Percentiles rank a stretch among this genome's conserved stretches.
phyloP scores from a whole-genome alignment of 2,329 filamentous ascomycete genomes.

The Beauveria caledonica region DNA sequence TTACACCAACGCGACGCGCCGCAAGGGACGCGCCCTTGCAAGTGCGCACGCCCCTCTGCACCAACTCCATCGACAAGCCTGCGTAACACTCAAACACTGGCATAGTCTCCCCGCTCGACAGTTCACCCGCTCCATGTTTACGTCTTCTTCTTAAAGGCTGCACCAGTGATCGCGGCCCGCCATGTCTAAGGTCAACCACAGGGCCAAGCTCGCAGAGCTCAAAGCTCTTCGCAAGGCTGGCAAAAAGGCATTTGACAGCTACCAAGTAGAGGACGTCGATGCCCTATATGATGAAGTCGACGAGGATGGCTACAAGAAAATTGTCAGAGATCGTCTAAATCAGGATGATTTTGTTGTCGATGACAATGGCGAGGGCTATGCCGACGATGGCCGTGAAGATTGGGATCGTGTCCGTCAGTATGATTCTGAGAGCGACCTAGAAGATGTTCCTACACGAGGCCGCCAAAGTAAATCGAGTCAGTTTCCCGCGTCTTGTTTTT shows the following conservation, averaged over 20 bases:
- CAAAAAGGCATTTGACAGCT: constrained; percentile 83
- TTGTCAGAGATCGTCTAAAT: constrained; percentile 80
- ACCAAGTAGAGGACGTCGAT: constrained; percentile 76
- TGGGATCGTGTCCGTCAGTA: constrained; percentile 69
- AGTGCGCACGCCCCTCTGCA: constrained; percentile 1
- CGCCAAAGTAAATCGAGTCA: constrained; percentile 45
- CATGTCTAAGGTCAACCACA: constrained; percentile 31
- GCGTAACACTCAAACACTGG: background rate
- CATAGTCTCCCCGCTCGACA: background rate
- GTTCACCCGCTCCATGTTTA: background rate
- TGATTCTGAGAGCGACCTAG: constrained; percentile 63
- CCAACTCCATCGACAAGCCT: background rate
- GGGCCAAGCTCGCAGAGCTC: constrained; percentile 65
- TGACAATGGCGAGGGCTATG: constrained; percentile 95
- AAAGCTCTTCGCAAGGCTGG: constrained; percentile 76
- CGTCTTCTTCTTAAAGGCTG: background rate
- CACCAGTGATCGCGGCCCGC: constrained; percentile 9
- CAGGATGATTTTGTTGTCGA: constrained; percentile 98
- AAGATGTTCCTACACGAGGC: constrained; percentile 30
- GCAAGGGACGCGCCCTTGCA: background rate
- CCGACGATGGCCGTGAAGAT: constrained; percentile 91
- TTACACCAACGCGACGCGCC: constrained; percentile 9
- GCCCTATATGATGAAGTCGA: constrained; percentile 94
- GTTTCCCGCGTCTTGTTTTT: constrained; percentile 9
- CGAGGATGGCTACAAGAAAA: constrained; percentile 94